Evolutionary conservation across 306 rosid genomes (phyloP).

Genomic region (Vigna radiata): DNA sequence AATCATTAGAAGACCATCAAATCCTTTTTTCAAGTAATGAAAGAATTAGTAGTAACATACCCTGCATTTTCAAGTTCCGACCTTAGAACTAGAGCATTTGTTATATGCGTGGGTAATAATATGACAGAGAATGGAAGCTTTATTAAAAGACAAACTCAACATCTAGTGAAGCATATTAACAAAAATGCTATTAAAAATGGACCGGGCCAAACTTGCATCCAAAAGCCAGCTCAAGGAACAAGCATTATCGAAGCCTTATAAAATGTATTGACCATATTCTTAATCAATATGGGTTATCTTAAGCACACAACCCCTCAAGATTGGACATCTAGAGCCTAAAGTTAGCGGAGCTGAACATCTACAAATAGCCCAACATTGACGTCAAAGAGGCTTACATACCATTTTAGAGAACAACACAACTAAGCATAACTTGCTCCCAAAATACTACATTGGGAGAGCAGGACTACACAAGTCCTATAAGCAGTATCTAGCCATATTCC

Average conservation of each 20-base stretch:
- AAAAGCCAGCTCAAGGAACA: background rate
- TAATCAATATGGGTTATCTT: background rate
- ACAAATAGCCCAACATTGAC: background rate
- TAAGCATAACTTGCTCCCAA: background rate
- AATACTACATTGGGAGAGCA: background rate
- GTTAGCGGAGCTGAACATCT: background rate
- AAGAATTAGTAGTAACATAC: constrained; percentile 32
- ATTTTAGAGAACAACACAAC: background rate
- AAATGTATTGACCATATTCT: constrained; percentile 1
- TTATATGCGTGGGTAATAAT: constrained; percentile 22
- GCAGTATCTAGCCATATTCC: constrained; percentile 16
- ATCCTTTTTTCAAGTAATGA: constrained; percentile 36
- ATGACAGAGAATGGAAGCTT: constrained; percentile 21
- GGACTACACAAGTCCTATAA: background rate
- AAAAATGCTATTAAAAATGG: constrained; percentile 10
- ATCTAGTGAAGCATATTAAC: constrained; percentile 25
- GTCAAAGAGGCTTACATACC: background rate
- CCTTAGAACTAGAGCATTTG: constrained; percentile 1
- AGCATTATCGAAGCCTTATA: background rate
- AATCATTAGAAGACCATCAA: constrained; percentile 22
- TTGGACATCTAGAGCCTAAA: background rate
- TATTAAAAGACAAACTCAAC: constrained; percentile 30
- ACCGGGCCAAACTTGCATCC: background rate
- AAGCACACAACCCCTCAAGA: background rate
- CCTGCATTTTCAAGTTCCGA: background rate